A percentile compares a stretch with the other conserved stretches of the same genome.
phyloP scores from a whole-genome alignment of 768 basidiomycete genomes.

The Suillus americanus region DNA sequence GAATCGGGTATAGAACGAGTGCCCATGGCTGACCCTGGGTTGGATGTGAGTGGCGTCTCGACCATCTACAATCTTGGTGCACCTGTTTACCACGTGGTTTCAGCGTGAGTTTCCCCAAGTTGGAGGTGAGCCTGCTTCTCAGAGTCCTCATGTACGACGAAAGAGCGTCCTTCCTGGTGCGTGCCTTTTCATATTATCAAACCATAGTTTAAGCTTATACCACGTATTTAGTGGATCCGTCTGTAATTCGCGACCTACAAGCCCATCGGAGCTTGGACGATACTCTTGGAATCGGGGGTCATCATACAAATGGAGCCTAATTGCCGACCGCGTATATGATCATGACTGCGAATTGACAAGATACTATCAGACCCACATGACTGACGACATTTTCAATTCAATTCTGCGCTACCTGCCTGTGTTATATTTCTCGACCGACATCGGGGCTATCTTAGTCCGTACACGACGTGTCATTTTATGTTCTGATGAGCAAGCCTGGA shows the following conservation, averaged over 20 bases:
- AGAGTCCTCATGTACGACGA: conserved; percentile 83
- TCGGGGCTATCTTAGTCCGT: conserved; percentile 13
- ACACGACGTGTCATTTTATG: background rate
- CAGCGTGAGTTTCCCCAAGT: conserved; percentile 71
- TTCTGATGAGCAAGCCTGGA: conserved; percentile 11
- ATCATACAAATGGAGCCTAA: conserved; percentile 31
- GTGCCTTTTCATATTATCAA: conserved; percentile 11
- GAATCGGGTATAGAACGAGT: conserved; percentile 85
- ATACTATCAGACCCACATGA: conserved; percentile 25
- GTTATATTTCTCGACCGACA: conserved; percentile 17
- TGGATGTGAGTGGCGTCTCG: conserved; percentile 61
- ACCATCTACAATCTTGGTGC: conserved; percentile 14
- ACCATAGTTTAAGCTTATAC: conserved; percentile 16
- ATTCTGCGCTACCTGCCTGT: conserved; percentile 18
- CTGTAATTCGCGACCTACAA: conserved; percentile 84
- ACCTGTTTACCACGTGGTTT: conserved; percentile 17
- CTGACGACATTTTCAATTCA: conserved; percentile 24
- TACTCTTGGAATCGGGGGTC: conserved; percentile 28
- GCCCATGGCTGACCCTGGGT: conserved; percentile 88
- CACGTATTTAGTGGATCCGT: conserved; percentile 69
- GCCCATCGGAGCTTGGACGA: conserved; percentile 84
- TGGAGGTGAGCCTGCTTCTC: conserved; percentile 52
- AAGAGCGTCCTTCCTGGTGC: conserved; percentile 93
- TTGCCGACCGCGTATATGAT: conserved; percentile 13
- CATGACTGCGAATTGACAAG: conserved; percentile 25